Evolutionary conservation across 108 stramenopile species (phyloP), one percentile per base, ranked within the genome.

Genomic region (Cyclostephanos invisitatus): DNA sequence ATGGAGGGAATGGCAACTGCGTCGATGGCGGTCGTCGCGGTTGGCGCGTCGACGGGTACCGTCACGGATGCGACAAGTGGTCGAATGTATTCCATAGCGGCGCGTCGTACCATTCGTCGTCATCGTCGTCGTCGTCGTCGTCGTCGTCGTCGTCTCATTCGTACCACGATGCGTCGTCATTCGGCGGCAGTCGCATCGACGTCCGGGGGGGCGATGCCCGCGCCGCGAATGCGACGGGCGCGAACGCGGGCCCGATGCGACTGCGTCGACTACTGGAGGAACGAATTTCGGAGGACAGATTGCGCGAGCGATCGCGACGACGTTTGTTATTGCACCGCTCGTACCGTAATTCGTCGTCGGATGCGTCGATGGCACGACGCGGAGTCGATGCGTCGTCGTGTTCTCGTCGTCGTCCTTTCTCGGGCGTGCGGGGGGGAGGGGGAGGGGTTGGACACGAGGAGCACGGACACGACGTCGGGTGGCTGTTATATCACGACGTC

Each of bases 211-310:
- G n/a, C n/a, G n/a, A n/a, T n/a, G n/a, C n/a, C n/a, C n/a, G n/a
- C n/a, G 42, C 8, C 49, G 35, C 12, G 15, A 51, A 15, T 18
- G 10, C 47, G 15, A 15, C 50, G 28, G 14, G 27, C 2, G 57
- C 55, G 7, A 20, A 47, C 3, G 38, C 56, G 24, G 77, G 77
- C 17, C 58, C 72, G 12, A 57, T 70, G 8, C 70, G 65, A 62
- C 38, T 78, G 2, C 64, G 70, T 12, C 65, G 49, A 11, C 42
- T 78, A 0, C 46, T 78, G 58, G 77, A 78, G 59, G 77, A 78
- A 29, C 64, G 77, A 32, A 32, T 32, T n/a, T n/a, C 50, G 10
- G 77, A 78, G 46, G 77, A 78, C 62, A 71, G 77, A n/a, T n/a
- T n/a, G n/a, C n/a, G n/a, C n/a, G n/a, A n/a, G n/a, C n/a, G n/a